Evolutionary conservation across 1,284 basidiomycete genomes (phyloP), one percentile per base, ranked within the genome.

Genomic region (Leccinum ponderosum): DNA sequence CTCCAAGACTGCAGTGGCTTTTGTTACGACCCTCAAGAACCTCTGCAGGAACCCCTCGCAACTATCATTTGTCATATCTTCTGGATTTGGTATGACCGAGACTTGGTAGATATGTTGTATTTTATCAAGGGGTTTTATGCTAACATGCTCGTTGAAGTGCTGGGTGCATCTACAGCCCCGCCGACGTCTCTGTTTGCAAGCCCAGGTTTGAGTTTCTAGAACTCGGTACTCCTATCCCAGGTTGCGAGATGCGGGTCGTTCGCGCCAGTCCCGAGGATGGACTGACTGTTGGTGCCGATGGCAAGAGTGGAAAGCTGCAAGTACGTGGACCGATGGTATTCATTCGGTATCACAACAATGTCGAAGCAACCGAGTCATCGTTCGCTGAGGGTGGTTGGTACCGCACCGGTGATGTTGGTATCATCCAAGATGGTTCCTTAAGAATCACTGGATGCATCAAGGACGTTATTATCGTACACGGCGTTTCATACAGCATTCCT

Each of bases 81-180:
- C 73, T 25, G 78, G 77, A 2, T 79, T 79, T 29, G 77, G 78
- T 47, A 79, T 80, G 78, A 80, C 72, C 0, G 78, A 79, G 62
- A 79, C 78, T 44, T 69, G 68, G 70, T 69, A 20, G 51, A 66
- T 52, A 12, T 11, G 1, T 1, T 9, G 6, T 27, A 7, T 22
- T 29, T 20, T 14, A 12, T 27, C 8, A 12, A 25, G 0, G 14
- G 0, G 6, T 33, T 5, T 48, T 0, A 8, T 37, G 8, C 17
- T 57, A 15, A 69, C 11, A 2, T 7, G 0, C 27, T 44, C 6
- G 22, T 1, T 51, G 3, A 25, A 71, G 76, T 12, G 76, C 75
- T n/a, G 73, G 76, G 33, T 73, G 68, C 27, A 69, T 73, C 35
- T 75, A 77, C 59, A 67, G 74, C 59, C 53, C 53, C 0, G 3